These are phyloP conservation scores for Blastocrithidia nonstop DNA, from an alignment of 208 protist species.

Conservation along the genomic window DNA sequence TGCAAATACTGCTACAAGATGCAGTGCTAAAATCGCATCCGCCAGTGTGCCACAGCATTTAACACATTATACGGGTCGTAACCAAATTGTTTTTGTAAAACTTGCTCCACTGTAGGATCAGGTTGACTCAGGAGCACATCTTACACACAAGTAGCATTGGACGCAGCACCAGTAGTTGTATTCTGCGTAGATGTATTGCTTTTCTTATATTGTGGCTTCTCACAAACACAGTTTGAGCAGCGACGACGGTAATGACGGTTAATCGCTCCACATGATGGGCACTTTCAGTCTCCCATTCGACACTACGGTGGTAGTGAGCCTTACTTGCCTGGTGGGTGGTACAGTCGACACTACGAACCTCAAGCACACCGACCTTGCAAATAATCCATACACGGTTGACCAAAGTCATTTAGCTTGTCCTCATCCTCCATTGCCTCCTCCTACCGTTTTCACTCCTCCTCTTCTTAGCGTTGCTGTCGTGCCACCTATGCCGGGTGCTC, in stretches of 20 bases:
- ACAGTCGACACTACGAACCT: conserved; percentile 56
- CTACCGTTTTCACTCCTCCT: conserved; percentile 58
- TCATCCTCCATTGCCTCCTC: conserved; percentile 62
- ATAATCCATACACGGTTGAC: conserved; percentile 85
- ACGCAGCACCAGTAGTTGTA: background rate
- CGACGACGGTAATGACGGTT: conserved; percentile 85
- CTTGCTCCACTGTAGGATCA: conserved; percentile 29
- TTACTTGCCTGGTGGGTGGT: conserved; percentile 78
- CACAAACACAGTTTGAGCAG: conserved; percentile 78
- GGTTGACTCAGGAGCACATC: conserved; percentile 55
- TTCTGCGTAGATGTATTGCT: conserved; percentile 15
- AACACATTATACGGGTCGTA: conserved; percentile 57
- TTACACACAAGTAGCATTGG: conserved; percentile 13
- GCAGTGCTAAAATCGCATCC: conserved; percentile 22
- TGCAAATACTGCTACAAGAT: conserved; percentile 33
- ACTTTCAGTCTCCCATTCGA: conserved; percentile 86
- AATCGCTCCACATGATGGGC: conserved; percentile 71
- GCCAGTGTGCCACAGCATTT: conserved; percentile 66
- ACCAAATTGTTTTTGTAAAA: conserved; percentile 68
- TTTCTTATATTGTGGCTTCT: conserved; percentile 86
- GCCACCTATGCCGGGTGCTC: conserved; percentile 52
- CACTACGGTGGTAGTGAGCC: conserved; percentile 74
- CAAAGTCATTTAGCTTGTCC: conserved; percentile 82
- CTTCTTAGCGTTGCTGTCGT: conserved; percentile 53
- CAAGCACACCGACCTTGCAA: conserved; percentile 78